These are phyloP conservation scores for Brassica rapa DNA, from an alignment of 345 rosid species.

Conservation along the genomic window DNA sequence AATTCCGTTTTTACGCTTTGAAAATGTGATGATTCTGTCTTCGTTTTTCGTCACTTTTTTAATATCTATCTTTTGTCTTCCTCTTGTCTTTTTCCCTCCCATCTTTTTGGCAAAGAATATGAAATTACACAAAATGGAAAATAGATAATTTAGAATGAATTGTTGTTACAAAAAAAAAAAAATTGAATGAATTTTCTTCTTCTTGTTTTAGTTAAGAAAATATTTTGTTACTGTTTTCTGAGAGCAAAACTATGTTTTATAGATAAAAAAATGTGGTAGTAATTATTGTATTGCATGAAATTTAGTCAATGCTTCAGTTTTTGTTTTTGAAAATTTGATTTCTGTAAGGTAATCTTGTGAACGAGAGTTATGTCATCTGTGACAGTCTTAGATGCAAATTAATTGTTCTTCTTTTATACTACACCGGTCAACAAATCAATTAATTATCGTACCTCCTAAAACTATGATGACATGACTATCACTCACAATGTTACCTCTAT, in stretches of 20 bases:
- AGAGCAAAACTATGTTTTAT: background rate
- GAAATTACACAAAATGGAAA: background rate
- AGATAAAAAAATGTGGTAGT: background rate
- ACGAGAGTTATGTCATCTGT: background rate
- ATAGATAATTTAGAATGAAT: background rate
- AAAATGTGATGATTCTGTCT: slow-evolving; percentile 10
- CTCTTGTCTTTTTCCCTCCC: slow-evolving; percentile 23
- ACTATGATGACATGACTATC: background rate
- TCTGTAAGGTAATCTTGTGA: background rate
- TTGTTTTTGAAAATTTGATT: background rate
- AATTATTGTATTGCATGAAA: slow-evolving; percentile 4
- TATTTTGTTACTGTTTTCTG: background rate
- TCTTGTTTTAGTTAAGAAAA: background rate
- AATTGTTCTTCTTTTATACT: background rate
- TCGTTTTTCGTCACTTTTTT: slow-evolving; percentile 9
- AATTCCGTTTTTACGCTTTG: slow-evolving; percentile 27
- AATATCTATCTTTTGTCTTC: slow-evolving; percentile 30
- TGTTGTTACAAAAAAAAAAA: too few species aligned
- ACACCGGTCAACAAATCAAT: background rate
- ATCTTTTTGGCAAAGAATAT: background rate
- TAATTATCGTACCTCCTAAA: background rate
- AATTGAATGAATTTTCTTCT: background rate
- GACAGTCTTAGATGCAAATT: background rate
- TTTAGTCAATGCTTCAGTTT: background rate
- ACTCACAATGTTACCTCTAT: too few species aligned